Base-by-base conservation (phyloP, 2,329 filamentous ascomycete genomes). In the Penicillium sp. region DNA sequence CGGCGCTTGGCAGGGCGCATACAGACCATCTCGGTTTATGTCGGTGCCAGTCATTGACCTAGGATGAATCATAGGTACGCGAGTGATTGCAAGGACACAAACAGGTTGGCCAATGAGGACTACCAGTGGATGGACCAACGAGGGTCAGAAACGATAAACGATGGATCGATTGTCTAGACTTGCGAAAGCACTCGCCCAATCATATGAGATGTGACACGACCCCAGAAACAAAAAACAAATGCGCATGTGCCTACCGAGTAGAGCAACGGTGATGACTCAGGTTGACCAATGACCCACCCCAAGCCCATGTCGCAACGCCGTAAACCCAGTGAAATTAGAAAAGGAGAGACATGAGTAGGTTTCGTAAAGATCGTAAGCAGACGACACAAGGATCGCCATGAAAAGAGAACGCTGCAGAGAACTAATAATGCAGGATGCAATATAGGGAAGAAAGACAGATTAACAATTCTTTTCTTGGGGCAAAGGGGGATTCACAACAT, bases 311-410 rank as follows among this genome's bases (percentile, higher is more conserved):
- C 29, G 18, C 7, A 43, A 43, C 42, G 42, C 42, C 42, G 33
- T 9, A 37, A 34, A 37, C 24, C 25, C 12, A 36, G 9, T 27
- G 27, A 27, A 33, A 43, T n/a, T 25, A 26, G 43, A 34, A 43
- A 57, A 58, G 50, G 56, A 57, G 47, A 56, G 54, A 48, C 52
- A 43, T 50, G 28, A 52, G 57, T 55, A 36, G 38, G 37, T 44
- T 32, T 57, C 56, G 47, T 60, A 54, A 52, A 47, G 56, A 60
- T 60, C 48, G 57, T 59, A 46, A 55, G 42, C 45, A 50, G 55
- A 54, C 52, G 45, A 51, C 8, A 24, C 13, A n/a, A 37, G 9
- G 51, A 18, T 42, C 51, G 48, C 49, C 45, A 32, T 32, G 29
- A 4, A 32, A 11, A 32, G 41, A 43, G 9, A 45, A 51, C 50